Base-by-base conservation (phyloP, 331 rosid species). In the Telfairia occidentalis region DNA sequence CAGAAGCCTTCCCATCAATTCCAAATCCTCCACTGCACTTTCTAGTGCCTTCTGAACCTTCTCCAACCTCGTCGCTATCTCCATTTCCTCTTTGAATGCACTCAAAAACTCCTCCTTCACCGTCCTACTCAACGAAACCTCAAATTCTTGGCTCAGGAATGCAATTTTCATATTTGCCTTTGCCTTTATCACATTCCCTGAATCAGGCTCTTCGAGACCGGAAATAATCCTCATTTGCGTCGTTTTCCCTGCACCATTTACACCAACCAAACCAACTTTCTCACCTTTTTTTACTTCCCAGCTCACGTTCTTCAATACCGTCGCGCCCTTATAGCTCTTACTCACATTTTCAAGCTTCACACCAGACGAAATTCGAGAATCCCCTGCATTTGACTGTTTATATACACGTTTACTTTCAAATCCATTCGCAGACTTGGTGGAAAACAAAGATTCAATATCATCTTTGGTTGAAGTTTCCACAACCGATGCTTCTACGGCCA, bases 221-320 rank as follows among this genome's bases (percentile, higher is more conserved):
- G 98, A 90, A 52, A 91, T 88, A 42, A 91, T 89, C 73, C 96
- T 84, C 97, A 94, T 89, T 81, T 91, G 97, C 12, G 98, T 94
- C 7, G 98, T 94, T 63, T 94, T 91, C 21, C 98, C 98, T 4
- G 98, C 97, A 5, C 98, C 97, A 53, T 94, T 94, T 1, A 94
- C 97, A 18, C 98, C 98, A 1, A 94, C 98, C 73, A 94, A 60
- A 24, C 98, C 98, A 55, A 91, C 97, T 74, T 94, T 94, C 60
- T 91, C 96, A 0, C 98, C 98, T 35, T 81, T 94, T 48, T 94
- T 94, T 75, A 94, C 98, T 75, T 91, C 98, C 98, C 98, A 94
- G 12, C 49, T 89, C 24, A 91, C 87, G 34, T 87, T 83, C 77
- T 88, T 91, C 91, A 91, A 78, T 13, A 94, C 89, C 26, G 96